These are phyloP conservation scores for Yarrowia galli DNA, from an alignment of 1,139 yeast genomes.

Conservation along the genomic window DNA sequence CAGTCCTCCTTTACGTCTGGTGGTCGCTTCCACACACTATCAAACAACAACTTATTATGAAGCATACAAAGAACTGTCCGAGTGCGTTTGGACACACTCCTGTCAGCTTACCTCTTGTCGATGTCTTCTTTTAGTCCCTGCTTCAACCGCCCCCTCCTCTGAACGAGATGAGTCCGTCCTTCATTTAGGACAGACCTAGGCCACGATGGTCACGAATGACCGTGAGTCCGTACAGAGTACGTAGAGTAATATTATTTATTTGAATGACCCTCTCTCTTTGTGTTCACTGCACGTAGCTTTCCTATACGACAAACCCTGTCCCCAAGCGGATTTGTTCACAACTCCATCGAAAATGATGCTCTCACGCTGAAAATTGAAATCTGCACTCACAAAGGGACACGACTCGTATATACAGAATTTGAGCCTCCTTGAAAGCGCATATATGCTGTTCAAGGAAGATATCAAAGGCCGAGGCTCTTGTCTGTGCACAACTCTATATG, in stretches of 20 bases:
- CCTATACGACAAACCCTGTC: neutral
- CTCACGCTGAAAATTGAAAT: neutral
- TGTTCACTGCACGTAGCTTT: neutral
- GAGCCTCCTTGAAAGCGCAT: neutral
- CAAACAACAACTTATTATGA: neutral
- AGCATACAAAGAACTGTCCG: slow-evolving; percentile 2
- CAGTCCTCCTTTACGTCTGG: neutral
- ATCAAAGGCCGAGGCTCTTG: neutral
- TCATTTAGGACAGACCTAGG: neutral
- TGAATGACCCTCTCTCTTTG: neutral
- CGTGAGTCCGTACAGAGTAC: slow-evolving; percentile 28
- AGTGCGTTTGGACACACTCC: neutral
- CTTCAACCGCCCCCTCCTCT: neutral
- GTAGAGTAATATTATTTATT: slow-evolving; percentile 30
- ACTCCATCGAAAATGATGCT: neutral
- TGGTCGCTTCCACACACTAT: no score
- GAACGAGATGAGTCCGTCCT: slow-evolving; percentile 31
- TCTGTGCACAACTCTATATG: neutral
- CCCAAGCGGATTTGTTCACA: neutral
- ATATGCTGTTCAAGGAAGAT: neutral
- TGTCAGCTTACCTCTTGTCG: neutral
- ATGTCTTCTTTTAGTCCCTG: neutral
- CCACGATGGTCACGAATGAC: slow-evolving; percentile 33
- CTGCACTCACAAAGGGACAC: neutral
- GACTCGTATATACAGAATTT: neutral